Percentiles rank a stretch among this genome's conserved stretches.
Conservation (phyloP, 179 eudicot species). For the Amaranthus tricolor region DNA sequence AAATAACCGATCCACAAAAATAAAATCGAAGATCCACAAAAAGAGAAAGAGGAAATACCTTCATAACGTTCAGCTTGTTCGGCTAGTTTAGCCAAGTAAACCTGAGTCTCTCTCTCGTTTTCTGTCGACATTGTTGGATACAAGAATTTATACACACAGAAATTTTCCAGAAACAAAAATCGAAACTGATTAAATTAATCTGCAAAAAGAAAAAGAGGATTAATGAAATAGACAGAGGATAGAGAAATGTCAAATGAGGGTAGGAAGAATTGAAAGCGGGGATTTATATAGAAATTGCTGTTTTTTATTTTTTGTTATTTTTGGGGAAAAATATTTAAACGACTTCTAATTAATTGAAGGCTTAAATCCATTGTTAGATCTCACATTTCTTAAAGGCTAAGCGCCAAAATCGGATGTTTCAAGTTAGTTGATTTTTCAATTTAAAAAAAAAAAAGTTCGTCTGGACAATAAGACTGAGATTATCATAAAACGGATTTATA, state of each 20-base stretch:
- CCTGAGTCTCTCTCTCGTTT: slow-evolving; percentile 66
- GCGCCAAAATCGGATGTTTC: no score
- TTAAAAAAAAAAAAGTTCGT: no score
- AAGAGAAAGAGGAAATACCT: slow-evolving; percentile 31
- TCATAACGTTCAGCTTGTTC: slow-evolving; percentile 89
- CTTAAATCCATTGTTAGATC: no score
- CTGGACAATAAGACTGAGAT: no score
- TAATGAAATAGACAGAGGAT: not conserved
- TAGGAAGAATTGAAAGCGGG: not conserved
- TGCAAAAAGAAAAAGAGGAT: not conserved
- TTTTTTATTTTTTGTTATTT: no score
- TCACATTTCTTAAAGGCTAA: no score
- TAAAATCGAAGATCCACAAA: not conserved
- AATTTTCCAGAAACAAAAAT: not conserved
- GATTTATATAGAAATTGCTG: slow-evolving; percentile 3
- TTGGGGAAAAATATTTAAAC: no score
- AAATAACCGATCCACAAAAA: slow-evolving; percentile 11
- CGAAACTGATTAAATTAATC: not conserved
- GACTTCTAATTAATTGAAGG: no score
- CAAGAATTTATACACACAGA: slow-evolving; percentile 13
- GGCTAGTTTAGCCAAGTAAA: slow-evolving; percentile 72
- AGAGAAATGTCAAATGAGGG: not conserved
- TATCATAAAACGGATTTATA: no score
- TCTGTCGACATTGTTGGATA: slow-evolving; percentile 44
- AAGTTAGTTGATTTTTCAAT: no score